phyloP scores from a whole-genome alignment of 2,329 filamentous ascomycete species.

The Paradendryphiella salina region DNA sequence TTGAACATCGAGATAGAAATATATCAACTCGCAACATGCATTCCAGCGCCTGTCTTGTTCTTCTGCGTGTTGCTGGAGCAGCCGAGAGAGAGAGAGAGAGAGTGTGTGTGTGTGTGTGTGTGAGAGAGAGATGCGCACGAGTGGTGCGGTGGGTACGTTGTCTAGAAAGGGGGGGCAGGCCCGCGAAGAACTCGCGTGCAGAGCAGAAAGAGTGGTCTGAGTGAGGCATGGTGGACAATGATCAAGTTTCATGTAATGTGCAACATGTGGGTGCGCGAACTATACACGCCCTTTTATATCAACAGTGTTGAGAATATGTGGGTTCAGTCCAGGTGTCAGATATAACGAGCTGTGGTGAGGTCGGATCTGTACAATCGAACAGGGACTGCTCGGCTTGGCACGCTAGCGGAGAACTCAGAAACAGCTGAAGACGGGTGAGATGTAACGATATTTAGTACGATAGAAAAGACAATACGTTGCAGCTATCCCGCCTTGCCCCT shows the following conservation, averaged over 20 bases:
- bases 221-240: constrained; percentile 24
- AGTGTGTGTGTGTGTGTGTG: too few relatives aligned
- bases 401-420: too few relatives aligned
- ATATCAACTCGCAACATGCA: constrained; percentile 56
- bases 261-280: background rate
- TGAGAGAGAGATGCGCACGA: constrained; percentile 49
- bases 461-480: too few relatives aligned
- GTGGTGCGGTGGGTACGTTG: constrained; percentile 47
- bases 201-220: constrained; percentile 24
- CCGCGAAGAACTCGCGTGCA: constrained; percentile 24
- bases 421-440: too few relatives aligned
- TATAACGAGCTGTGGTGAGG: too few relatives aligned
- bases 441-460: too few relatives aligned
- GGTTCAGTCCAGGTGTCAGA: too few relatives aligned
- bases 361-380: too few relatives aligned
- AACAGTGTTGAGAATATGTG: too few relatives aligned
- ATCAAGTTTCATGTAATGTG: background rate
- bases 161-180: constrained; percentile 50
- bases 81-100: constrained; percentile 48
- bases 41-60: constrained; percentile 48
- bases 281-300: background rate
- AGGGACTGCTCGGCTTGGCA: too few relatives aligned
- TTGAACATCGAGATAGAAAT: constrained; percentile 61
- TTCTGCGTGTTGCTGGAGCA: constrained; percentile 40
- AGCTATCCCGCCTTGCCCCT: too few relatives aligned